These are phyloP conservation scores for Apocynum venetum DNA, from an alignment of 257 asterid genomes.

Conservation along the genomic window DNA sequence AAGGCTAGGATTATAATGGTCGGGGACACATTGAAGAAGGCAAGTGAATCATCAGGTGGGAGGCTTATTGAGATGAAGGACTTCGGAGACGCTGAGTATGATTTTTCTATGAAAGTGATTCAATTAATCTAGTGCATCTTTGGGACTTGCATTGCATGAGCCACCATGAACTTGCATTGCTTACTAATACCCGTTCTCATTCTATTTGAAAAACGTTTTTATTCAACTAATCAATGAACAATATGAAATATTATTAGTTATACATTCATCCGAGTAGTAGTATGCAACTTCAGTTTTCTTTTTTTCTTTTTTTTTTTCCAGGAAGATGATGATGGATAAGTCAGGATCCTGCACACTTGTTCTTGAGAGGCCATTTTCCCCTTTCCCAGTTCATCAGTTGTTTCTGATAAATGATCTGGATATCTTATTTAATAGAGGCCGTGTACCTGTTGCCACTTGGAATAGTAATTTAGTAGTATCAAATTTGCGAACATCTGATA, in stretches of 20 bases:
- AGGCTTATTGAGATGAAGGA: slow-evolving; percentile 69
- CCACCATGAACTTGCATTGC: not conserved
- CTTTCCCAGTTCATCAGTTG: slow-evolving; percentile 80
- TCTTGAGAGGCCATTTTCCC: slow-evolving; percentile 84
- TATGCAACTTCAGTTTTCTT: slow-evolving; percentile 10
- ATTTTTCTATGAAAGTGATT: not conserved
- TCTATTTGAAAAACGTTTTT: not conserved
- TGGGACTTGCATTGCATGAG: not conserved
- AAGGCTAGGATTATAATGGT: slow-evolving; percentile 89
- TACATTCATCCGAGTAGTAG: not conserved
- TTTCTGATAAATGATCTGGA: slow-evolving; percentile 58
- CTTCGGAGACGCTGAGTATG: slow-evolving; percentile 77
- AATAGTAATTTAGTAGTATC: slow-evolving; percentile 50
- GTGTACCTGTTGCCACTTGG: slow-evolving; percentile 79
- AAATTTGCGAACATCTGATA: slow-evolving; percentile 34
- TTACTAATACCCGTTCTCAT: not conserved
- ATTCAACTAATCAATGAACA: not conserved
- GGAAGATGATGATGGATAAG: slow-evolving; percentile 60
- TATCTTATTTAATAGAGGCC: slow-evolving; percentile 66
- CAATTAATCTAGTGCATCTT: not conserved
- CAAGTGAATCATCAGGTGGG: slow-evolving; percentile 57
- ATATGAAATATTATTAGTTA: not conserved
- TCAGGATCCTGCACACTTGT: slow-evolving; percentile 76
- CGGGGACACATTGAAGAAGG: slow-evolving; percentile 88
- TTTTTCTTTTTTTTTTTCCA: slow-evolving; percentile 46